Evolutionary conservation across 352 stramenopile genomes (phyloP).

Genomic region (Plasmopara viticola): DNA sequence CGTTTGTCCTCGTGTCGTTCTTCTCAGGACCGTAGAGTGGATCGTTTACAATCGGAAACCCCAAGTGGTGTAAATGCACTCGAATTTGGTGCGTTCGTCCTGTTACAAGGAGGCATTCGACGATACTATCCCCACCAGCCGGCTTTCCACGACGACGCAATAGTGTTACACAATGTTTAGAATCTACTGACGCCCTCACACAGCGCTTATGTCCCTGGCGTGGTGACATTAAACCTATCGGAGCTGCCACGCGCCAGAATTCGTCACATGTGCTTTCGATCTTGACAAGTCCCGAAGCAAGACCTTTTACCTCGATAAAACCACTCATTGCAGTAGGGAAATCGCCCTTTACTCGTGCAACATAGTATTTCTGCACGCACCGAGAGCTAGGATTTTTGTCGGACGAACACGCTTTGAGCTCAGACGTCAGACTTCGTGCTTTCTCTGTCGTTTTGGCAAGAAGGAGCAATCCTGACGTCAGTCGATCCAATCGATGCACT

Average conservation of each 20-base stretch:
- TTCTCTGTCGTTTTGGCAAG: conserved; percentile 42
- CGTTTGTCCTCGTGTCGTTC: background rate
- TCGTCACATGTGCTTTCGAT: conserved; percentile 6
- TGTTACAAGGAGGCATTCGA: conserved; percentile 87
- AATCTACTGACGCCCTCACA: conserved; percentile 19
- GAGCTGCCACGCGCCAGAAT: conserved; percentile 38
- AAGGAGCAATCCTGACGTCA: conserved; percentile 82
- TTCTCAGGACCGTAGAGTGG: conserved; percentile 79
- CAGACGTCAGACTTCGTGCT: conserved; percentile 33
- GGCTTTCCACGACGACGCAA: conserved; percentile 23
- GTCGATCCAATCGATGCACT: conserved; percentile 91
- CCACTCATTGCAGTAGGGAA: conserved; percentile 27
- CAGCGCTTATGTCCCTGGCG: conserved; percentile 19
- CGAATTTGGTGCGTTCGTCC: conserved; percentile 94
- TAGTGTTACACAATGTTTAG: conserved; percentile 39
- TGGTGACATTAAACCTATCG: conserved; percentile 27
- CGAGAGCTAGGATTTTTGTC: conserved; percentile 13
- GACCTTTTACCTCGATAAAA: conserved; percentile 9
- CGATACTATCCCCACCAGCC: conserved; percentile 47
- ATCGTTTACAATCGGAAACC: conserved; percentile 91
- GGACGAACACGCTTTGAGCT: conserved; percentile 28
- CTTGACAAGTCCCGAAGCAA: conserved; percentile 14
- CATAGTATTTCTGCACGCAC: conserved; percentile 46
- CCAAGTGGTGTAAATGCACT: conserved; percentile 86
- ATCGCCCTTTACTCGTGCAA: conserved; percentile 36